A percentile compares a stretch with the other conserved stretches of the same genome.
These are phyloP conservation scores for Citrullus mucosospermus DNA, from an alignment of 306 rosid genomes.

Conservation along the genomic window DNA sequence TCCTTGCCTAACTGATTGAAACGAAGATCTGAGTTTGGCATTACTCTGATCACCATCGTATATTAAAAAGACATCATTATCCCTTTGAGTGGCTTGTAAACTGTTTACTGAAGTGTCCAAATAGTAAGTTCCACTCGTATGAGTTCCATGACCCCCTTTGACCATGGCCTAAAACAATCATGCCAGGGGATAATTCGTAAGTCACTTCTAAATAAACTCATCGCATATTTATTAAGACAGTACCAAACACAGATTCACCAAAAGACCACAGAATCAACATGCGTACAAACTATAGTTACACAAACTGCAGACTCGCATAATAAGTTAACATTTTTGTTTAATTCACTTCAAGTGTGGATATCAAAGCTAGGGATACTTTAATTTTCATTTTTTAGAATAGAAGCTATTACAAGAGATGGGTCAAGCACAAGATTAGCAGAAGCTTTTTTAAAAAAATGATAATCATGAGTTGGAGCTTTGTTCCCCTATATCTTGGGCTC, in stretches of 20 bases:
- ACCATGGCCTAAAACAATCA: neutral
- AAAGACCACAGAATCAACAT: neutral
- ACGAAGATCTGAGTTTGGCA: constrained; percentile 14
- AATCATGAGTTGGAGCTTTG: too few relatives aligned
- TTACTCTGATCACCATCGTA: constrained; percentile 20
- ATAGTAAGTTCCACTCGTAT: constrained; percentile 13
- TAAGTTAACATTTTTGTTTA: neutral
- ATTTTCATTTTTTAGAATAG: neutral
- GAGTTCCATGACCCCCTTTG: constrained; percentile 18
- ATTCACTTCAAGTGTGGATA: neutral
- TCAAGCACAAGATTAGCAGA: neutral
- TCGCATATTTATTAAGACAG: neutral
- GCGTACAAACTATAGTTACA: neutral
- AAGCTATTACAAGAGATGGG: neutral
- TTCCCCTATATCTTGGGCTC: too few relatives aligned
- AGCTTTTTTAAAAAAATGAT: too few relatives aligned
- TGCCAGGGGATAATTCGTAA: neutral
- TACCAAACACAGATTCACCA: neutral
- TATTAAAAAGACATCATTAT: constrained; percentile 1
- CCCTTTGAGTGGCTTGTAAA: constrained; percentile 16
- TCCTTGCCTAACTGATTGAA: constrained; percentile 18
- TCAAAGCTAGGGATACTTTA: neutral
- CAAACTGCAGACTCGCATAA: neutral
- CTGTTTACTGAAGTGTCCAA: constrained; percentile 11
- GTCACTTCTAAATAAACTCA: neutral